Percentiles rank a stretch among this genome's conserved stretches.
Conservation (phyloP, 1,139 yeast species). For the Petasospora fabianii region DNA sequence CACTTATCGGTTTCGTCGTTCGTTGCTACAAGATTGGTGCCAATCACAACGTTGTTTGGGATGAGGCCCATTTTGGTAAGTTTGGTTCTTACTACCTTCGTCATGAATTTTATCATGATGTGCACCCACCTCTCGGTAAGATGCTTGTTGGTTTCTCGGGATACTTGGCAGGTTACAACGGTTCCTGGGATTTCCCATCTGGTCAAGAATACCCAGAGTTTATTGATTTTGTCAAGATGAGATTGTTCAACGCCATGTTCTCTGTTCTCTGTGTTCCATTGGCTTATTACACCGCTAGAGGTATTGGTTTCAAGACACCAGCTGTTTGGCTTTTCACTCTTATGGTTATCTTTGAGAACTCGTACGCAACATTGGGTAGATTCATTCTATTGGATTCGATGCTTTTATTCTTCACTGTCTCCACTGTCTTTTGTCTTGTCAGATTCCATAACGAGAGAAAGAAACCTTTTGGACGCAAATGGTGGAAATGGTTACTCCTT, state of each 20-base stretch:
- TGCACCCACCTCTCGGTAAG: constrained; percentile 97
- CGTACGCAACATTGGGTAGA: constrained; percentile 86
- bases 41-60: constrained; percentile 83
- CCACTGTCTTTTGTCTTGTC: constrained; percentile 73
- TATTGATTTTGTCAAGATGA: constrained; percentile 85
- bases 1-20: constrained; percentile 63
- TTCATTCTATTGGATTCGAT: constrained; percentile 94
- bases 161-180: constrained; percentile 90
- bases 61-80: constrained; percentile 95
- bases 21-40: constrained; percentile 74
- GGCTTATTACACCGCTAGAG: constrained; percentile 89
- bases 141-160: constrained; percentile 96
- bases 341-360: constrained; percentile 82
- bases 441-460: constrained; percentile 74
- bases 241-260: constrained; percentile 88
- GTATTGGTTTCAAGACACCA: constrained; percentile 73
- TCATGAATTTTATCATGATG: constrained; percentile 95
- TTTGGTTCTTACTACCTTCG: constrained; percentile 90
- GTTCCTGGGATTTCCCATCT: constrained; percentile 91
- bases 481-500: constrained; percentile 92
- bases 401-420: constrained; percentile 86
- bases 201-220: constrained; percentile 84
- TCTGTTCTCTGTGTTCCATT: constrained; percentile 88
- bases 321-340: constrained; percentile 87
- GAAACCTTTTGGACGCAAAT: constrained; percentile 63